Conservation (phyloP, 1,284 basidiomycete genomes). For the Moniliella sp. region DNA sequence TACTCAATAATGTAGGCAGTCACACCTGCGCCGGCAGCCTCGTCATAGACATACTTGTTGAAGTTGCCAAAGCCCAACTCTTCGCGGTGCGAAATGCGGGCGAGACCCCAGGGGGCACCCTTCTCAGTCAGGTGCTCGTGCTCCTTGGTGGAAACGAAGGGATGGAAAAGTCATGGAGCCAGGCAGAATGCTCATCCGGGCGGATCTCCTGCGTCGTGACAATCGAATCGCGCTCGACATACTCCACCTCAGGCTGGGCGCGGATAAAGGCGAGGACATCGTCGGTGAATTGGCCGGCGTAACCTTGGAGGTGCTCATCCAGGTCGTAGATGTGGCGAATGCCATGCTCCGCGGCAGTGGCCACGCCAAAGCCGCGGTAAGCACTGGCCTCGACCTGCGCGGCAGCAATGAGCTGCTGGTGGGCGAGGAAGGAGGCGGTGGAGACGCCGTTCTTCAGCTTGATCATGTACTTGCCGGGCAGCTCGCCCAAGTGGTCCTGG, state of each 20-base stretch:
- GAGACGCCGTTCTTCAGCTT: slow-evolving; percentile 25
- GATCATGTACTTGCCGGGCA: slow-evolving; percentile 26
- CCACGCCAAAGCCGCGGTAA: no score
- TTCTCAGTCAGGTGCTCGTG: slow-evolving; percentile 1
- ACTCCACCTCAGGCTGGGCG: slow-evolving; percentile 68
- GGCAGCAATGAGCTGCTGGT: slow-evolving; percentile 17
- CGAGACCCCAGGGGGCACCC: slow-evolving; percentile 49
- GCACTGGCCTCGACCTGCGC: no score
- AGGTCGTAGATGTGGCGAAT: slow-evolving; percentile 30
- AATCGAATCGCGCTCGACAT: slow-evolving; percentile 56
- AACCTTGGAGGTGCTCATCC: slow-evolving; percentile 44
- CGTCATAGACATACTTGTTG: slow-evolving; percentile 59
- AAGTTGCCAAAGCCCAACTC: slow-evolving; percentile 64
- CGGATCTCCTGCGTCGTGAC: no score
- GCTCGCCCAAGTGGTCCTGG: no score
- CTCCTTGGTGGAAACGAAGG: no score
- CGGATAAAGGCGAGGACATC: slow-evolving; percentile 58
- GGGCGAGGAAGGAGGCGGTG: slow-evolving; percentile 14
- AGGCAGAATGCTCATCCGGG: slow-evolving; percentile 33
- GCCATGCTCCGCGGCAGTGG: no score
- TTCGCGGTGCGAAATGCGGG: slow-evolving; percentile 71
- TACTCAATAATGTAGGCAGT: slow-evolving; percentile 52
- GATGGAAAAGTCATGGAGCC: slow-evolving; percentile 39
- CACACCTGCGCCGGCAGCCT: slow-evolving; percentile 63
- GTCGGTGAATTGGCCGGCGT: slow-evolving; percentile 63